Evolutionary conservation across 1,139 yeast genomes (phyloP).

Genomic region (Debaryomycetaceae sp.): DNA sequence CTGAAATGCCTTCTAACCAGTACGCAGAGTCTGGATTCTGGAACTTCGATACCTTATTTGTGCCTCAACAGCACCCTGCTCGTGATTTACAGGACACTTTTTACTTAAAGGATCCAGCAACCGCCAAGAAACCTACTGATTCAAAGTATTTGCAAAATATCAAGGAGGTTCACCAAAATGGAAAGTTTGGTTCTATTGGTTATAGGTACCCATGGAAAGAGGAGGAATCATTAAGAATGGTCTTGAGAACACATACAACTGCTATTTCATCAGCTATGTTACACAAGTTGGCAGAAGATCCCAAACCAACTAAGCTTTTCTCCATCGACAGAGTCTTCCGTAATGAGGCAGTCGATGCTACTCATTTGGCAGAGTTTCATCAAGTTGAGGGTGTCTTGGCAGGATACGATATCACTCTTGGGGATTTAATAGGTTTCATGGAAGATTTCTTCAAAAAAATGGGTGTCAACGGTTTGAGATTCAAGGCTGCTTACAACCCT

Average conservation of each 20-base stretch:
- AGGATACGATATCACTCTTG: conserved; percentile 90
- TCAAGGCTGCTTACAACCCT: conserved; percentile 98
- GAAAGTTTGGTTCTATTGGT: conserved; percentile 92
- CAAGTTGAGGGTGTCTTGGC: conserved; percentile 99
- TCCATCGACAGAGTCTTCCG: conserved; percentile 98
- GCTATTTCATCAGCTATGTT: conserved; percentile 89
- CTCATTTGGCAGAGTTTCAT: conserved; percentile 99
- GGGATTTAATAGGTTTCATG: conserved; percentile 98
- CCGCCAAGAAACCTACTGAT: conserved; percentile 80
- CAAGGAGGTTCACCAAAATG: conserved; percentile 81
- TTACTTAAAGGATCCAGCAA: conserved; percentile 87
- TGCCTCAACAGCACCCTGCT: conserved; percentile 99
- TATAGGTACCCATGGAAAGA: conserved; percentile 97
- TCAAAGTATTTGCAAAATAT: conserved; percentile 72
- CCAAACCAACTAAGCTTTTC: conserved; percentile 88
- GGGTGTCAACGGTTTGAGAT: conserved; percentile 94
- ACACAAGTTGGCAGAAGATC: conserved; percentile 82
- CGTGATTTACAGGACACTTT: conserved; percentile 98
- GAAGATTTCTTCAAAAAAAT: conserved; percentile 93
- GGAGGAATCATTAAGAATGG: conserved; percentile 86
- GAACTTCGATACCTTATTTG: conserved; percentile 95
- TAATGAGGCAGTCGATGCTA: conserved; percentile 99
- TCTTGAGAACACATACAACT: conserved; percentile 95
- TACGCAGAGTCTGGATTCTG: conserved; percentile 98
- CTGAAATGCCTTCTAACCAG: conserved; percentile 98